phyloP scores from a whole-genome alignment of 129 eudicot species.

The Escallonia rubra region DNA sequence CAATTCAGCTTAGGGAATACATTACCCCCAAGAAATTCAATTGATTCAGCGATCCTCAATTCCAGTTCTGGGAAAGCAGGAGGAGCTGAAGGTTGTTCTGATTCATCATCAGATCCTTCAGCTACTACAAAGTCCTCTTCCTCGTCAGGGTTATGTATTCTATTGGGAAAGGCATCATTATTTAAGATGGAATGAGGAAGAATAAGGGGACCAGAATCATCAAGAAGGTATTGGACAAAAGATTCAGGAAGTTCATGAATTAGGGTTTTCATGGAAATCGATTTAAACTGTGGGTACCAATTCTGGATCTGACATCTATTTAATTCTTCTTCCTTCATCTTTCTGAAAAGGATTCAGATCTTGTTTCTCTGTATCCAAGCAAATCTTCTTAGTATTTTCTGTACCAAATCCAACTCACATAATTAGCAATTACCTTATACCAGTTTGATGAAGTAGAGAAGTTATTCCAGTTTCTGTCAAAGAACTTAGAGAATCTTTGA shows the following conservation, averaged over 20 bases:
- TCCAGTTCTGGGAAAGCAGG: constrained; percentile 90
- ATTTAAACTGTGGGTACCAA: constrained; percentile 77
- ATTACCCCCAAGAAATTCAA: constrained; percentile 71
- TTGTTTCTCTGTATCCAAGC: not conserved
- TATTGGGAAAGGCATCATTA: constrained; percentile 71
- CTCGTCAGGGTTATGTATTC: constrained; percentile 78
- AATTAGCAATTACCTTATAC: not conserved
- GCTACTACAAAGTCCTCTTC: constrained; percentile 59
- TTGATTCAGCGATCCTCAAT: constrained; percentile 54
- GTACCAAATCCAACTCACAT: not conserved
- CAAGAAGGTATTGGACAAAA: constrained; percentile 61
- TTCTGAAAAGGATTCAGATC: not conserved
- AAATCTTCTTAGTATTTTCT: not conserved
- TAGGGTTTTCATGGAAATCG: constrained; percentile 57
- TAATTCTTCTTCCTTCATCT: constrained; percentile 74
- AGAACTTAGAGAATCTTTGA: no score
- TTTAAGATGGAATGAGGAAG: constrained; percentile 70
- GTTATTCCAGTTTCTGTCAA: no score
- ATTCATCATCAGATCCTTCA: constrained; percentile 65
- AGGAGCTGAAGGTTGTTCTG: constrained; percentile 58
- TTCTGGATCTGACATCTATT: constrained; percentile 79
- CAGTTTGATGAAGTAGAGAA: not conserved
- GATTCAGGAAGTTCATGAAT: constrained; percentile 78
- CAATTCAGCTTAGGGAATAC: constrained; percentile 90
- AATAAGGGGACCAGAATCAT: constrained; percentile 73